Conservation (phyloP, 2,329 filamentous ascomycete genomes). For the Claviceps arundinis region DNA sequence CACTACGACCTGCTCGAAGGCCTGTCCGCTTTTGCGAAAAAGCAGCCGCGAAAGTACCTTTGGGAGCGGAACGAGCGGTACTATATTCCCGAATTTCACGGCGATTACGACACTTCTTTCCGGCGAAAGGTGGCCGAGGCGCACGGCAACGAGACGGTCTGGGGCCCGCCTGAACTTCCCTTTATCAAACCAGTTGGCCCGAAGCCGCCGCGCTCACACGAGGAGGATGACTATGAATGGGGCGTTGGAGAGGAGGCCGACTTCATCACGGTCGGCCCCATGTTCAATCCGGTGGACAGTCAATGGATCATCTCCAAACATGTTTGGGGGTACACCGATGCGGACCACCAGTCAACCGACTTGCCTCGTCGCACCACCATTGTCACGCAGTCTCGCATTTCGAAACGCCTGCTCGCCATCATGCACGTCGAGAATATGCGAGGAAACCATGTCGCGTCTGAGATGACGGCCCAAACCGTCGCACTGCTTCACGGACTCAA, state of each 20-base stretch:
- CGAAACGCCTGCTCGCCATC: conserved; percentile 54
- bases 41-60: conserved; percentile 56
- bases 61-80: conserved; percentile 64
- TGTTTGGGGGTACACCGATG: conserved; percentile 51
- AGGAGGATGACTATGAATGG: conserved; percentile 59
- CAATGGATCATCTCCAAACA: conserved; percentile 60
- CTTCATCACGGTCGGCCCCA: conserved; percentile 61
- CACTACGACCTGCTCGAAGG: conserved; percentile 68
- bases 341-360: conserved; percentile 33
- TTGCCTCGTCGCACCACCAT: conserved; percentile 65
- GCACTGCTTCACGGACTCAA: conserved; percentile 68
- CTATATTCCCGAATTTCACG: conserved; percentile 58
- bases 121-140: conserved; percentile 46
- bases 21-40: conserved; percentile 46
- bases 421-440: conserved; percentile 68
- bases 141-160: conserved; percentile 43
- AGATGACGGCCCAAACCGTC: conserved; percentile 65
- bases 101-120: conserved; percentile 54
- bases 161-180: conserved; percentile 50
- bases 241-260: conserved; percentile 66
- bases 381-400: conserved; percentile 62
- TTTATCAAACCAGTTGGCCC: conserved; percentile 50
- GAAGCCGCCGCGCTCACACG: conserved; percentile 43
- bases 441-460: conserved; percentile 64
- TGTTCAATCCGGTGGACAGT: conserved; percentile 61